Evolutionary conservation across 768 basidiomycete species (phyloP), one percentile per base, ranked within the genome.

Genomic region (Tricholoma flavovirens): DNA sequence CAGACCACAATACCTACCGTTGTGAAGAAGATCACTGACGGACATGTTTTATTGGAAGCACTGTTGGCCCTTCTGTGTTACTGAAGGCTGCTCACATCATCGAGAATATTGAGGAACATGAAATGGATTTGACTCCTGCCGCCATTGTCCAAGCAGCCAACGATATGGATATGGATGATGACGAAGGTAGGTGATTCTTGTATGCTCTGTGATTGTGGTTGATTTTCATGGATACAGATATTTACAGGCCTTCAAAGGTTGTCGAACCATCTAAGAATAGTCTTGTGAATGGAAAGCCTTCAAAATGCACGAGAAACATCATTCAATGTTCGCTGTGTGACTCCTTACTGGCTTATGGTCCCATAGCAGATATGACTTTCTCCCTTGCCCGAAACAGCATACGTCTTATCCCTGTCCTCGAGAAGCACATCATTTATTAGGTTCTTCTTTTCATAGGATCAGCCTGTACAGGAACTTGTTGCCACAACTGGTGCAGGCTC

Each of bases 401-500:
- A 69, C 55, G 83, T 68, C 15, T 54, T 17, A 60, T 53, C 2
- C 14, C 38, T 33, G 15, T 36, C n/a, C 45, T 22, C n/a, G 19
- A 43, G 26, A 55, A 52, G 2, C 6, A 4, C 38, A 19, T 29
- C 21, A 7, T 33, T 36, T 8, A 24, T 36, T 55, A 48, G 54
- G 51, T 22, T 26, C 26, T 32, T 10, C 45, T 54, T 30, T 53
- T 50, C 29, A 26, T 58, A 91, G 88, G 88, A 89, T 58, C 83
- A 86, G 55, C 71, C 75, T 32, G 83, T 88, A 2, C 82, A 92
- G 2, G 91, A 97, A 68, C 78, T 98, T 4, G 87, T 95, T 14
- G 82, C 90, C n/a, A 84, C 93, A 24, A 94, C 91, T 11, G 95
- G 95, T 12, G 78, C 85, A 9, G 90, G 86, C 0, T 68, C 75